phyloP scores from a whole-genome alignment of 495 filamentous ascomycete species.

The Xylaria palmicola region DNA sequence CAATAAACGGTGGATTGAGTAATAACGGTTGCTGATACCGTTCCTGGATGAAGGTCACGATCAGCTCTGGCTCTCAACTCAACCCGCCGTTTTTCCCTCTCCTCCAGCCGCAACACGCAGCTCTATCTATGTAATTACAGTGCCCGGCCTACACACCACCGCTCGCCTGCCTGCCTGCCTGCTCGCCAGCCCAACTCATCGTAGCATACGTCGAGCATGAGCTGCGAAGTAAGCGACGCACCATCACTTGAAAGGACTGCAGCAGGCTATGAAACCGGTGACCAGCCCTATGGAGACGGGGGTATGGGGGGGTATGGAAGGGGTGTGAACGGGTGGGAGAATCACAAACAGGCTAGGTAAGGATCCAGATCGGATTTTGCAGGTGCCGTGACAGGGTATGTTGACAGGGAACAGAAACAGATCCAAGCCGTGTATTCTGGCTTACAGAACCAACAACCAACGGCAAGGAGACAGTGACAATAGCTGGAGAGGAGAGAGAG shows the following conservation, averaged over 20 bases:
- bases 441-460: background rate
- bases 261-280: background rate
- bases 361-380: slow-evolving; percentile 18
- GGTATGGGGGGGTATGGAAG: slow-evolving; percentile 6
- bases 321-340: slow-evolving; percentile 20
- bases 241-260: background rate
- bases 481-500: background rate
- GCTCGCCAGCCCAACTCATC: background rate
- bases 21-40: slow-evolving; percentile 16
- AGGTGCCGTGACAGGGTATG: slow-evolving; percentile 19
- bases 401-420: slow-evolving; percentile 14
- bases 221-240: slow-evolving; percentile 1
- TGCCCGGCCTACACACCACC: background rate
- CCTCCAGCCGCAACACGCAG: background rate
- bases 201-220: background rate
- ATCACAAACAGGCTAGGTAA: slow-evolving; percentile 15
- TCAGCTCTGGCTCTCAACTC: slow-evolving; percentile 9
- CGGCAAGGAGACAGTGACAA: background rate
- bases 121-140: background rate
- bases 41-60: slow-evolving; percentile 12
- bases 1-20: background rate
- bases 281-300: slow-evolving; percentile 19
- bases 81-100: background rate
- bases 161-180: background rate
- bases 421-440: slow-evolving; percentile 4